Conservation (phyloP, 2,329 filamentous ascomycete genomes). For the Fusarium sambucinum region DNA sequence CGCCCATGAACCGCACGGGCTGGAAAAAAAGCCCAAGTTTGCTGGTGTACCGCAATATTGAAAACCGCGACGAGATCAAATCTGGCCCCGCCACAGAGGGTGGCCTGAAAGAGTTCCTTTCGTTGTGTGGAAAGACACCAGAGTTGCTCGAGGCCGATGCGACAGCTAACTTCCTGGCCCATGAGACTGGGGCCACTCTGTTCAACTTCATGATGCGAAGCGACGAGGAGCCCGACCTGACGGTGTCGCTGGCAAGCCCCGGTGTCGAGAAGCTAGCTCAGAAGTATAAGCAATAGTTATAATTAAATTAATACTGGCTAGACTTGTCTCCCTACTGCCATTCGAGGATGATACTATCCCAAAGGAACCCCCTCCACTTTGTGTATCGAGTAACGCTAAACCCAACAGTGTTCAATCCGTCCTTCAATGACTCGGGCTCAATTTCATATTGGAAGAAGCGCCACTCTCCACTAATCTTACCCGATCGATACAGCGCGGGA, state of each 20-base stretch:
- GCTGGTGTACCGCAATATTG: conserved; percentile 14
- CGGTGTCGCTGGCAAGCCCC: conserved; percentile 1
- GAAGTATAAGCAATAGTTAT: no score
- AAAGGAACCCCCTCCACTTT: no score
- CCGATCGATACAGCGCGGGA: no score
- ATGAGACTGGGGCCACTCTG: conserved; percentile 11
- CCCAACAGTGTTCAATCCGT: no score
- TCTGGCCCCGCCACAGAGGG: background rate
- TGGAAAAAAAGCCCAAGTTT: conserved; percentile 12
- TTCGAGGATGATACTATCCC: no score
- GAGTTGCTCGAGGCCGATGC: conserved; percentile 8
- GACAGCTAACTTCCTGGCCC: conserved; percentile 8
- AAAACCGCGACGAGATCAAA: conserved; percentile 3
- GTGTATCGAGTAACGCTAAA: no score
- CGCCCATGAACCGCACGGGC: conserved; percentile 9
- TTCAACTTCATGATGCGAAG: conserved; percentile 14
- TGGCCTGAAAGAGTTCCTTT: conserved; percentile 14
- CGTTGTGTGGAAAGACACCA: conserved; percentile 1
- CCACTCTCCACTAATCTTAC: no score
- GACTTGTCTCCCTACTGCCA: no score
- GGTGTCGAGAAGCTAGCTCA: no score
- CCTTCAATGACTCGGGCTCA: no score
- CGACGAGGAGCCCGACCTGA: conserved; percentile 4
- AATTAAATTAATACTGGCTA: no score
- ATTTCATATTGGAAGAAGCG: no score